Evolutionary conservation across 768 basidiomycete genomes (phyloP).

Genomic region (Lactarius tabidus): DNA sequence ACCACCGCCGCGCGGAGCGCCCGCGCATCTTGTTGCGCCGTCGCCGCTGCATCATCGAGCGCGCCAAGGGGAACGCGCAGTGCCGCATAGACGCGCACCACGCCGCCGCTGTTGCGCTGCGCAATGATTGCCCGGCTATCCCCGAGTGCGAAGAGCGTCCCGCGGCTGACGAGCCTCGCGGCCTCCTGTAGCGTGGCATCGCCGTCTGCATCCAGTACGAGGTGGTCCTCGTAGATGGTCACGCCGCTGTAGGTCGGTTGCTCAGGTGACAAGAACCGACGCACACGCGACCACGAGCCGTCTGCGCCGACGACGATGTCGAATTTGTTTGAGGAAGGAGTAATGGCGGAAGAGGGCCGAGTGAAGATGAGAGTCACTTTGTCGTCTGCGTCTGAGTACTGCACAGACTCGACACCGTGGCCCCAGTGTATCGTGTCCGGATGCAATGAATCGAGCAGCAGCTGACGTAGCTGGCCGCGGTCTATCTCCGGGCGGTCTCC

Average conservation of each 20-base stretch:
- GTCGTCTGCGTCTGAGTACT: constrained; percentile 1
- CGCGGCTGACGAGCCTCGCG: constrained; percentile 30
- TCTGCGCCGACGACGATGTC: constrained; percentile 38
- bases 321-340: neutral
- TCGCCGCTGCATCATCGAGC: neutral
- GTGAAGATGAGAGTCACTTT: constrained; percentile 7
- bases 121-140: constrained; percentile 30
- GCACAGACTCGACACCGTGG: constrained; percentile 3
- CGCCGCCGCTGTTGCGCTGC: constrained; percentile 34
- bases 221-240: constrained; percentile 24
- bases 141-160: constrained; percentile 30
- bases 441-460: constrained; percentile 14
- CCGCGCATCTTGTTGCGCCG: neutral
- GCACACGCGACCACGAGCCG: constrained; percentile 40
- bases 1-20: neutral
- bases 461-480: constrained; percentile 15
- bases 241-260: constrained; percentile 36
- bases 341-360: neutral
- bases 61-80: constrained; percentile 8
- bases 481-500: constrained; percentile 13
- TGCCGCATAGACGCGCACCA: constrained; percentile 15
- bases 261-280: constrained; percentile 33
- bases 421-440: constrained; percentile 7
- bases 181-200: neutral
- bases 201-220: constrained; percentile 24